Conservation (phyloP, 2,329 filamentous ascomycete genomes). For the Colletotrichum phormii region DNA sequence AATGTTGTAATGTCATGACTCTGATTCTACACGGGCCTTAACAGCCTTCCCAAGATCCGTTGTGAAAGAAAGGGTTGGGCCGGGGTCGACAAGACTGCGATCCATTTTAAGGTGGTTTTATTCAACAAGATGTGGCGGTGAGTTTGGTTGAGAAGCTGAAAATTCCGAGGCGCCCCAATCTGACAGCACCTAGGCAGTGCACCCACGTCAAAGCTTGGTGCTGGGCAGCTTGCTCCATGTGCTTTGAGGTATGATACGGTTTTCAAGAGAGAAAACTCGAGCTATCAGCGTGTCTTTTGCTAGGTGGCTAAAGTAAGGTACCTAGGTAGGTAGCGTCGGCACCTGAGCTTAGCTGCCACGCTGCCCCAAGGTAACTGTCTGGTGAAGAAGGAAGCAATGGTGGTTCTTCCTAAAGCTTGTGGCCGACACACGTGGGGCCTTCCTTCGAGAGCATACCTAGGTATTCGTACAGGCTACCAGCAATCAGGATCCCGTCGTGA, state of each 20-base stretch:
- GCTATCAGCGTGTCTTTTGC: not conserved
- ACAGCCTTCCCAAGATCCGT: not conserved
- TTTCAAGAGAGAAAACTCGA: not conserved
- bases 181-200: not conserved
- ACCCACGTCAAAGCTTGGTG: not conserved
- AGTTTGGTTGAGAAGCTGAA: constrained; percentile 10
- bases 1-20: constrained; percentile 7
- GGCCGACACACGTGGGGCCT: not conserved
- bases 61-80: not conserved
- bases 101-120: not conserved
- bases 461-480: too few species aligned
- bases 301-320: not conserved
- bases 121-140: constrained; percentile 24
- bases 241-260: not conserved
- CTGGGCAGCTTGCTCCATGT: not conserved
- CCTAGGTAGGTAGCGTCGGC: not conserved
- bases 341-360: not conserved
- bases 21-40: too few species aligned
- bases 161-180: not conserved
- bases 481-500: too few species aligned
- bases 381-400: not conserved
- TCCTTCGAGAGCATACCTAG: not conserved
- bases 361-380: too few species aligned
- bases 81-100: not conserved
- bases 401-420: not conserved